Evolutionary conservation across 139 green algal genomes (phyloP), one percentile per base, ranked within the genome.

Genomic region (Choricystis sp.): DNA sequence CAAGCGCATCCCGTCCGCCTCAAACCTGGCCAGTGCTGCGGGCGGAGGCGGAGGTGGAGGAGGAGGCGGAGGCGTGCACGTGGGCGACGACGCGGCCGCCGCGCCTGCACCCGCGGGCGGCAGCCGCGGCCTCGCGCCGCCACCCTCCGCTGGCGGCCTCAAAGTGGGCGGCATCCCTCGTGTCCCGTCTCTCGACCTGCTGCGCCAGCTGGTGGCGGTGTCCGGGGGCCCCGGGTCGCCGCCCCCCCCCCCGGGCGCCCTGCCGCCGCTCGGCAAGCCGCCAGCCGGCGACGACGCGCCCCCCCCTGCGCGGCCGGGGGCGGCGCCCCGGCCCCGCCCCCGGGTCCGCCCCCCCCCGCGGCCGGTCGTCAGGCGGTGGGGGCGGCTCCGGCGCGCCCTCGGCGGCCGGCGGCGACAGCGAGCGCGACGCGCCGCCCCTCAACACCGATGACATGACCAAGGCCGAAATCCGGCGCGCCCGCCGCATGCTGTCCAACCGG

Each of bases 401-500:
- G 27, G 27, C 59, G 59, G n/a, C n/a, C n/a, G n/a, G 9, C 40
- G 40, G 16, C 40, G 40, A 21, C 40, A 9, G 40, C 40, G 9
- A 9, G 40, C 40, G 16, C 40, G 40, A 52, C 40, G 40, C 40
- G 9, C 40, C 9, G 40, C 40, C 9, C 25, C 58, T 30, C 4
- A 23, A 22, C 26, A 23, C 58, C 26, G 26, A 26, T 26, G 26
- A 21, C 3, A 62, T 48, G 40, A 66, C 57, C 59, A 81, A 78
- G 61, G 56, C 60, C 14, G 76, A 82, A 61, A 60, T 65, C n/a
- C 61, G 76, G n/a, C 58, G 76, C 29, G 72, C 72, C 19, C 67
- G 80, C 22, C 78, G 88, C 63, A 94, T 96, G 88, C 61, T 94
- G 57, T 87, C 76, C 40, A 96, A 96, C 63, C 75, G 88, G 2